These are phyloP conservation scores for Neospermospora avenae DNA, from an alignment of 2,329 filamentous ascomycete species.

Conservation along the genomic window DNA sequence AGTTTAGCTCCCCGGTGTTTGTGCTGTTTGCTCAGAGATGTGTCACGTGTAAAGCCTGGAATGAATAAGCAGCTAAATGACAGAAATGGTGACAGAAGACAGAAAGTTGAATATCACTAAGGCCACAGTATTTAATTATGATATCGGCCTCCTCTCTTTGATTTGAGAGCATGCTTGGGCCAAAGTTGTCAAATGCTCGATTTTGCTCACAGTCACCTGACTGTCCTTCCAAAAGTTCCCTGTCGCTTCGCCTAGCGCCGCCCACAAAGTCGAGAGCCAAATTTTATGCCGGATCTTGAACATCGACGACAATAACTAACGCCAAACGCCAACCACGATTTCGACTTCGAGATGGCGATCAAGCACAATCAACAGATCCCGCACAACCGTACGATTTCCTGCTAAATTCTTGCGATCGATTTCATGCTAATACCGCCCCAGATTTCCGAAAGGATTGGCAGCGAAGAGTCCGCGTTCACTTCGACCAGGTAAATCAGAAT, in stretches of 20 bases:
- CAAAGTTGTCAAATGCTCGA: no score
- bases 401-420: conserved; percentile 28
- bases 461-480: conserved; percentile 97
- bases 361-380: conserved; percentile 99
- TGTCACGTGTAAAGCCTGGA: no score
- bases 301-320: conserved; percentile 20
- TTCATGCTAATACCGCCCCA: conserved; percentile 42
- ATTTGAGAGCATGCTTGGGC: no score
- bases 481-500: conserved; percentile 84
- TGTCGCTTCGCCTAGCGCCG: background rate
- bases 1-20: background rate
- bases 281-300: background rate
- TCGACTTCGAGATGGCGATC: conserved; percentile 64
- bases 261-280: background rate
- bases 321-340: conserved; percentile 29
- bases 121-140: no score
- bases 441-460: conserved; percentile 99
- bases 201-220: background rate
- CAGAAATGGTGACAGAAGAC: no score
- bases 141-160: no score
- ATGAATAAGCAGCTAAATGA: no score
- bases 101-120: background rate
- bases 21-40: background rate
- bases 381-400: conserved; percentile 75
- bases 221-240: background rate